Evolutionary conservation across 192 early-diverging fungal species (phyloP), one percentile per base, ranked within the genome.

Genomic region (Coemansia sp.): DNA sequence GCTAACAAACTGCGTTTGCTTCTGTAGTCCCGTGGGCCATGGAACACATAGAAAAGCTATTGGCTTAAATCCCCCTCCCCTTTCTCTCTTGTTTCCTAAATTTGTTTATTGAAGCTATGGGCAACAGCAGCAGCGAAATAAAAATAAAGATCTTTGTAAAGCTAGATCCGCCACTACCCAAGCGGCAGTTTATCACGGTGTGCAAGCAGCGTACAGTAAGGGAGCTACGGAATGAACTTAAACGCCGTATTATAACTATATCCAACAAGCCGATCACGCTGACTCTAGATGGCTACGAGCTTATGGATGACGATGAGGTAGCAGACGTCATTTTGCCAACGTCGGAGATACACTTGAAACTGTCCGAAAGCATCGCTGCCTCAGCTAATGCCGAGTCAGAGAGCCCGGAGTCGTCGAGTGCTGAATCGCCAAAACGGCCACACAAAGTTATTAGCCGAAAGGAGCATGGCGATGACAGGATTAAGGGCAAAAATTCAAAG

Each of bases 11-110:
- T 28, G 11, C 15, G 12, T 46, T 20, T 11, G 18, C 11, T 20
- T 26, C 11, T 56, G 44, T 75, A 75, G 73, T 76, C 26, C 73
- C 73, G 10, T 76, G 73, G 73, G 73, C 73, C 0, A 26, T 76
- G 6, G 73, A 76, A 67, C 73, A 76, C 26, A 51, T 76, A 5
- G 73, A 70, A 48, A 76, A 76, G 59, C 18, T 59, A 2, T 32
- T 76, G 11, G 66, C 67, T 14, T 76, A 59, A 31, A 8, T 6
- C 11, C 30, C 30, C 6, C 23, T 48, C 32, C 49, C 32, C 36
- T 51, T 56, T 53, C 12, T 41, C 61, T 44, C 23, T 32, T n/a
- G 4, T 9, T 26, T 40, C 17, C 56, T 37, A n/a, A n/a, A n/a
- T 44, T 44, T 20, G 6, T 16, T 12, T 51, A 36, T 51, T 51